phyloP scores from a whole-genome alignment of 2,329 filamentous ascomycete genomes.

The Alternaria triticimaculans region DNA sequence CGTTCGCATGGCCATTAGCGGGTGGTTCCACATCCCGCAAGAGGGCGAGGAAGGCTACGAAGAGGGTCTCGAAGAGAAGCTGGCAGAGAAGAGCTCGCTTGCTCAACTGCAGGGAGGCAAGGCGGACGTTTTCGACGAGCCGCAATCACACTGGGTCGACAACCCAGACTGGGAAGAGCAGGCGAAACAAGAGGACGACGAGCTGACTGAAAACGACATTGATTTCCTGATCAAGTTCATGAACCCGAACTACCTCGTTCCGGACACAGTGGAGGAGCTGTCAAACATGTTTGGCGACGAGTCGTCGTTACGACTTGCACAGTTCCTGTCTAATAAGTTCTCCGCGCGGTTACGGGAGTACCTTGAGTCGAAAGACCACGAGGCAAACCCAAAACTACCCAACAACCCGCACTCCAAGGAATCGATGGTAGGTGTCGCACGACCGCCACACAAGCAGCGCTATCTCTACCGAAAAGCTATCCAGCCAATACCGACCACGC shows the following conservation, averaged over 20 bases:
- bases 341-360: constrained; percentile 72
- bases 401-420: constrained; percentile 40
- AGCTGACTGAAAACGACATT: constrained; percentile 79
- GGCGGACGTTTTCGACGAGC: constrained; percentile 85
- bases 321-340: constrained; percentile 81
- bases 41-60: constrained; percentile 91
- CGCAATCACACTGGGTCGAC: constrained; percentile 66
- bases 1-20: constrained; percentile 96
- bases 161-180: constrained; percentile 44
- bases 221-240: constrained; percentile 92
- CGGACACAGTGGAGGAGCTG: constrained; percentile 85
- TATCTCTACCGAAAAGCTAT: constrained; percentile 78
- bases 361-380: constrained; percentile 62
- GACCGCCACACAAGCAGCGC: constrained; percentile 93
- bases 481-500: constrained; percentile 44
- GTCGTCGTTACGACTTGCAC: constrained; percentile 81
- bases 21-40: constrained; percentile 99
- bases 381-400: constrained; percentile 54
- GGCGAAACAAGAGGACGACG: constrained; percentile 56
- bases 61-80: constrained; percentile 83
- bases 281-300: constrained; percentile 80
- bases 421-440: constrained; percentile 67
- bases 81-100: constrained; percentile 87
- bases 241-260: constrained; percentile 86
- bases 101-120: constrained; percentile 87